These are phyloP conservation scores for Alternaria infectoria DNA, from an alignment of 2,329 filamentous ascomycete species.

Conservation along the genomic window DNA sequence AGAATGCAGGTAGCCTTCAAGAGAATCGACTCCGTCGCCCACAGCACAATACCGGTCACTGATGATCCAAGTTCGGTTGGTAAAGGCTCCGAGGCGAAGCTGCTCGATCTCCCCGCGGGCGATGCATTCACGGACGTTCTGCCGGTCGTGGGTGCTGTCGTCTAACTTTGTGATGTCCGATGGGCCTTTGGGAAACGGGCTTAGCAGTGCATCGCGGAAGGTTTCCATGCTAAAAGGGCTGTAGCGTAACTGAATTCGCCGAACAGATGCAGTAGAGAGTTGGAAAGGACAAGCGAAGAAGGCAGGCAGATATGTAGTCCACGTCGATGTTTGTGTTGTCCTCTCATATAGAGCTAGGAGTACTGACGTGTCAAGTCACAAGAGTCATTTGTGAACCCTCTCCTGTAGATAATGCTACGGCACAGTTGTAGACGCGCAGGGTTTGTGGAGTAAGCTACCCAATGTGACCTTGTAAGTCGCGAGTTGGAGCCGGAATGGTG, in stretches of 20 bases:
- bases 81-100: not conserved
- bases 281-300: not conserved
- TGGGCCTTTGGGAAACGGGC: conserved; percentile 4
- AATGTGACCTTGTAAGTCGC: not conserved
- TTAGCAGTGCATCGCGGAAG: conserved; percentile 3
- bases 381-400: not conserved
- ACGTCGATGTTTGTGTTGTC: not conserved
- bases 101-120: not conserved
- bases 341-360: not conserved
- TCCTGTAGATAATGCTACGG: not conserved
- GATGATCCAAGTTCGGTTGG: not conserved
- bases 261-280: not conserved
- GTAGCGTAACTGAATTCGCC: not conserved
- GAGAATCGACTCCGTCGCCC: not conserved
- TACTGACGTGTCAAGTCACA: not conserved
- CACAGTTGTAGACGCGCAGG: not conserved
- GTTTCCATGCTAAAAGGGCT: not conserved
- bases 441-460: not conserved
- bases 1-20: conserved; percentile 7
- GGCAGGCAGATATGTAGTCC: not conserved
- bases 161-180: conserved; percentile 4
- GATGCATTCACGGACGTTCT: not conserved
- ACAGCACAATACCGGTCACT: not conserved
- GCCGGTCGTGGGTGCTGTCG: not conserved
- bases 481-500: not conserved